phyloP scores from a whole-genome alignment of 1,284 basidiomycete genomes.

The Ustilago cynodontis region DNA sequence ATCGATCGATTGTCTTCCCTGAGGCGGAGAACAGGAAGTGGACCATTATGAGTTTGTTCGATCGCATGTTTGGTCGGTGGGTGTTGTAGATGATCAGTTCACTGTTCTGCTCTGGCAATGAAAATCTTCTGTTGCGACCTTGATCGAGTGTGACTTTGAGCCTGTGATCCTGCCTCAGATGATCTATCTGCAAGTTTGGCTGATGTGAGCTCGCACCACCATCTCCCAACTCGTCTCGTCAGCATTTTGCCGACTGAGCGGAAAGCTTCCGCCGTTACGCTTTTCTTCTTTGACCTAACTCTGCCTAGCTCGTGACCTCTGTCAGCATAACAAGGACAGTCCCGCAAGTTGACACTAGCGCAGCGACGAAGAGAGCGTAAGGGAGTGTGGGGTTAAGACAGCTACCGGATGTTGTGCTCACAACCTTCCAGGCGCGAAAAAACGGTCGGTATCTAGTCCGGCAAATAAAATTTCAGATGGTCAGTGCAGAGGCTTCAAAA shows the following conservation, averaged over 20 bases:
- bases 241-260: no score
- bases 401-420: no score
- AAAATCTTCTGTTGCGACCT: background rate
- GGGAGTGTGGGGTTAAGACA: background rate
- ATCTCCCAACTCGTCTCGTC: no score
- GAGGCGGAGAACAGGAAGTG: conserved; percentile 70
- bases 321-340: no score
- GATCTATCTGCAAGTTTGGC: no score
- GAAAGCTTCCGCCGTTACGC: no score
- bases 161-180: no score
- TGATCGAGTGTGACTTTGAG: no score
- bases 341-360: no score
- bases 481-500: conserved; percentile 13
- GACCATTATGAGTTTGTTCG: conserved; percentile 69
- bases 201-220: no score
- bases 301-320: no score
- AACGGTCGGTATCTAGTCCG: conserved; percentile 29
- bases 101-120: background rate
- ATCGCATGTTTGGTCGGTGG: conserved; percentile 63
- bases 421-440: background rate
- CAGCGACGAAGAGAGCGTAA: background rate
- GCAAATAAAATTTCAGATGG: conserved; percentile 15
- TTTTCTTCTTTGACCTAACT: no score
- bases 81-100: conserved; percentile 36
- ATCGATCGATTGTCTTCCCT: conserved; percentile 67